Percentiles rank a stretch among this genome's conserved stretches.
Conservation (phyloP, 306 rosid species). For the Senna siamea region DNA sequence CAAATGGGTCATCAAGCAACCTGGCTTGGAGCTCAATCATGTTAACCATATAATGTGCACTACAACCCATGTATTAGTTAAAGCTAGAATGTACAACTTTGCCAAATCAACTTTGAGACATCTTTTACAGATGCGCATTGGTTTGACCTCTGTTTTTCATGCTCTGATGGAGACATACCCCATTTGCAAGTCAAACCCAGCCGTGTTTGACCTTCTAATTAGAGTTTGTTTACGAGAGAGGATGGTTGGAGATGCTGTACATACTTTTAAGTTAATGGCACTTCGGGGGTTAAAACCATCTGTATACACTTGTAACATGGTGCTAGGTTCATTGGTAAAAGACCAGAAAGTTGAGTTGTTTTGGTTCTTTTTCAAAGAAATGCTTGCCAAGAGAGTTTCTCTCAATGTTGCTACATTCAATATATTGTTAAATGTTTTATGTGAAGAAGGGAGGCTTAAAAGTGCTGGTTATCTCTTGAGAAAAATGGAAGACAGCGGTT, state of each 20-base stretch:
- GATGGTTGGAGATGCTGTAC: constrained; percentile 63
- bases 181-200: constrained; percentile 73
- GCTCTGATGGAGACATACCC: constrained; percentile 76
- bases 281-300: constrained; percentile 69
- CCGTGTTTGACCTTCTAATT: constrained; percentile 76
- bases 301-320: constrained; percentile 75
- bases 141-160: constrained; percentile 53
- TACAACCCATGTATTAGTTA: constrained; percentile 73
- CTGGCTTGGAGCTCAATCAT: constrained; percentile 68
- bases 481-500: constrained; percentile 70
- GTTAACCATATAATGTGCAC: constrained; percentile 61
- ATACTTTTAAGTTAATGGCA: constrained; percentile 63
- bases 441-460: constrained; percentile 64
- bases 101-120: constrained; percentile 62
- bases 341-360: constrained; percentile 49
- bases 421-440: constrained; percentile 63
- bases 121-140: constrained; percentile 52
- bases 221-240: constrained; percentile 65
- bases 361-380: constrained; percentile 70
- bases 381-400: constrained; percentile 58
- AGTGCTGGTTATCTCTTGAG: constrained; percentile 59
- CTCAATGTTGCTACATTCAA: constrained; percentile 72
- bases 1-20: constrained; percentile 68
- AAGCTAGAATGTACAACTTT: constrained; percentile 71
- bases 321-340: constrained; percentile 67